Percentiles rank a stretch among this genome's conserved stretches.
Evolutionary conservation across 31 red algal species (phyloP).

Genomic region (Asparagopsis taxiformis): DNA sequence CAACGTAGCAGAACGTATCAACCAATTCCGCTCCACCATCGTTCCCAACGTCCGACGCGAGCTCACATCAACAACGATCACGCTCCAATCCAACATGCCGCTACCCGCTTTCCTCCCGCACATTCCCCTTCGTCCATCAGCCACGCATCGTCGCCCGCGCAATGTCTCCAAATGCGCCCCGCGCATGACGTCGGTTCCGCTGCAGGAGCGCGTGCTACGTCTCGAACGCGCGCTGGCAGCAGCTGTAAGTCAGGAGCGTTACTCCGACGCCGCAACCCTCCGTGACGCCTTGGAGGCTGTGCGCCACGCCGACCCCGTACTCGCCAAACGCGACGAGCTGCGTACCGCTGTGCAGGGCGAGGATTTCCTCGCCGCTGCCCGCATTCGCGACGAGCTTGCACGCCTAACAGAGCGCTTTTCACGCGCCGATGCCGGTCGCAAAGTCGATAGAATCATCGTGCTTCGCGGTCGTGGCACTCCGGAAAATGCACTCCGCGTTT

Average conservation of each 20-base stretch:
- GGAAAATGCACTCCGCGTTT: conserved; percentile 27
- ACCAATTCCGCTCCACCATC: too few relatives aligned
- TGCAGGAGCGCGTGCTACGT: conserved; percentile 42
- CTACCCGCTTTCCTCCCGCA: conserved; percentile 30
- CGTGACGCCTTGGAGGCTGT: conserved; percentile 36
- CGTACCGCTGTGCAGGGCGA: conserved; percentile 33
- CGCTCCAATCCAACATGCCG: conserved; percentile 1
- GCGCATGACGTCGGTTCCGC: conserved; percentile 6
- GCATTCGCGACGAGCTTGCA: conserved; percentile 50
- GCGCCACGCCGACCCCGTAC: conserved; percentile 50
- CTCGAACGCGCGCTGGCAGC: conserved; percentile 63
- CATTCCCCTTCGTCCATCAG: neutral
- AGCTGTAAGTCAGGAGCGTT: conserved; percentile 53
- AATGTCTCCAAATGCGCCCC: conserved; percentile 8
- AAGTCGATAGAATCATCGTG: conserved; percentile 43
- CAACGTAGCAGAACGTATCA: too few relatives aligned
- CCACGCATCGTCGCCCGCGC: conserved; percentile 41
- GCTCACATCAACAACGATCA: too few relatives aligned
- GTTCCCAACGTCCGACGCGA: too few relatives aligned
- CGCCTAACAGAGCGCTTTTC: conserved; percentile 39
- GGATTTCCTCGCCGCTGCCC: conserved; percentile 52
- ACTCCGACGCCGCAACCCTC: conserved; percentile 44
- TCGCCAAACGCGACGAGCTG: conserved; percentile 47
- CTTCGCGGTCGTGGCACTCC: conserved; percentile 26
- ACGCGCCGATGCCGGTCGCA: conserved; percentile 17